Conservation (phyloP, 768 basidiomycete genomes). For the Leccinum variicolor region DNA sequence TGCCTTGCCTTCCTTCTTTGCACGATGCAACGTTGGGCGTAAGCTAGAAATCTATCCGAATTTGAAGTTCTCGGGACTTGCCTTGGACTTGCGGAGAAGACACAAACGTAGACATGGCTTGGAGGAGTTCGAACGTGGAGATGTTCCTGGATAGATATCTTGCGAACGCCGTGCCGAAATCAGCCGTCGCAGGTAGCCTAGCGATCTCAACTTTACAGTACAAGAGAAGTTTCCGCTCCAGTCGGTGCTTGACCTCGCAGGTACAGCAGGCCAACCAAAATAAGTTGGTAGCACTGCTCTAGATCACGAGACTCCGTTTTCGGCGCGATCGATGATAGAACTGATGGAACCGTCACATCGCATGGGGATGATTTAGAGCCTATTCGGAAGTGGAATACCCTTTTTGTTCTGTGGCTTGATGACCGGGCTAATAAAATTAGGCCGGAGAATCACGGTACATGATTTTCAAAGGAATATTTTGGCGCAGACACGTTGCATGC, state of each 20-base stretch:
- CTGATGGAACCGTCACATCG: background rate
- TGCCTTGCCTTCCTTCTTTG: background rate
- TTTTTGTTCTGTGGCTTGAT: background rate
- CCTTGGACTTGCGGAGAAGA: background rate
- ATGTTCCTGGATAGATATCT: background rate
- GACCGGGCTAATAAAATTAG: background rate
- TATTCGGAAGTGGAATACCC: background rate
- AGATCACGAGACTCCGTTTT: background rate
- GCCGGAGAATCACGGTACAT: background rate
- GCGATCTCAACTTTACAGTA: background rate
- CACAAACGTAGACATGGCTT: background rate
- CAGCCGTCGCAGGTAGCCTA: background rate
- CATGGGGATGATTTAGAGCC: background rate
- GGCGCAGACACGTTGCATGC: background rate
- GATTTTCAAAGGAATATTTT: background rate
- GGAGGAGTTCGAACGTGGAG: background rate
- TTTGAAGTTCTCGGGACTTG: background rate
- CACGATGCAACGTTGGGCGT: background rate
- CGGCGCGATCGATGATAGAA: background rate
- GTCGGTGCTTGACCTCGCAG: background rate
- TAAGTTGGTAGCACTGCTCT: background rate
- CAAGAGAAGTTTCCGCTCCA: background rate
- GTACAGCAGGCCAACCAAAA: background rate
- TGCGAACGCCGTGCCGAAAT: background rate
- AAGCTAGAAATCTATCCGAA: background rate